These are phyloP conservation scores for Trametes maxima DNA, from an alignment of 768 basidiomycete species.

Conservation along the genomic window DNA sequence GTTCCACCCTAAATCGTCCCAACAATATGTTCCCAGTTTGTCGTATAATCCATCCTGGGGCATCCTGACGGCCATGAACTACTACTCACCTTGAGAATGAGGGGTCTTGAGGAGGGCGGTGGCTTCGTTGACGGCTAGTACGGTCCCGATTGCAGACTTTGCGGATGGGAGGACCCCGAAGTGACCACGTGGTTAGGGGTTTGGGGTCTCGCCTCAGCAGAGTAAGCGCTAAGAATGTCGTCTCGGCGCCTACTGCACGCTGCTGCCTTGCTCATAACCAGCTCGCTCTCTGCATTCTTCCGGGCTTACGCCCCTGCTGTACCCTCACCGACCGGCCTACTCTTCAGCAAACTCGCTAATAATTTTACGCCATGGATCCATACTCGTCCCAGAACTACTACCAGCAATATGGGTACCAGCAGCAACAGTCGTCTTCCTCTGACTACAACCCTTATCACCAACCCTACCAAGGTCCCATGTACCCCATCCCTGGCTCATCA, in stretches of 20 bases:
- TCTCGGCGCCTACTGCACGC: background rate
- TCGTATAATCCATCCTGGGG: background rate
- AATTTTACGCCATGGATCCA: slow-evolving; percentile 27
- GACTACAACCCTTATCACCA: slow-evolving; percentile 85
- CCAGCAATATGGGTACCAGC: slow-evolving; percentile 51
- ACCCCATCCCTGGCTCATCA: slow-evolving; percentile 62
- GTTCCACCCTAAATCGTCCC: slow-evolving; percentile 3
- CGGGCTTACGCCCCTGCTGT: background rate
- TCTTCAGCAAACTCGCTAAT: background rate
- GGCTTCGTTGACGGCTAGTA: slow-evolving; percentile 31
- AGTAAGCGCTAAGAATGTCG: slow-evolving; percentile 4
- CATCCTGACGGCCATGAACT: background rate
- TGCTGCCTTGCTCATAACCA: slow-evolving; percentile 4
- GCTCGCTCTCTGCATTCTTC: slow-evolving; percentile 1
- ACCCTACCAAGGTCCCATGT: slow-evolving; percentile 76
- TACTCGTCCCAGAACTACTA: slow-evolving; percentile 43
- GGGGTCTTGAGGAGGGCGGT: slow-evolving; percentile 35
- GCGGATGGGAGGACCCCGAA: slow-evolving; percentile 12
- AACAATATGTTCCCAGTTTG: background rate
- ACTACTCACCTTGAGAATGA: slow-evolving; percentile 39
- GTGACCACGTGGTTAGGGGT: background rate
- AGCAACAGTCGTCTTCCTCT: slow-evolving; percentile 25
- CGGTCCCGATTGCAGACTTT: background rate
- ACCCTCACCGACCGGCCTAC: background rate
- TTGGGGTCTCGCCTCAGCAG: slow-evolving; percentile 1